phyloP scores from a whole-genome alignment of 148 eudicot genomes.

The Chenopodium berlandieri region DNA sequence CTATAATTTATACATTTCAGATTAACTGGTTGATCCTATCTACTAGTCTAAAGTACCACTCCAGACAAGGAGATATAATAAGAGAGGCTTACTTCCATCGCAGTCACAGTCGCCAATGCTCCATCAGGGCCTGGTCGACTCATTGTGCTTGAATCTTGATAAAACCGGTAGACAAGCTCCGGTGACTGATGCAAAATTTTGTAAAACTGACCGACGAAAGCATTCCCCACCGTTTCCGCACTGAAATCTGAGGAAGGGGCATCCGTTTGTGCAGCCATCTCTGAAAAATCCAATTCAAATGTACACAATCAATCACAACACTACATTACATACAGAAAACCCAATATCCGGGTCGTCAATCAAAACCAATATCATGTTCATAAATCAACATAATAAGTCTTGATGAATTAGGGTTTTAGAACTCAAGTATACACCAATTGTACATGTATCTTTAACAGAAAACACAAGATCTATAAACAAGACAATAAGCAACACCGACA shows the following conservation, averaged over 20 bases:
- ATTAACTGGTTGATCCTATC: background rate
- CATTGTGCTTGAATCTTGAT: conserved; percentile 49
- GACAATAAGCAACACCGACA: too few relatives aligned
- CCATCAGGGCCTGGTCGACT: conserved; percentile 50
- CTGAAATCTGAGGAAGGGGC: conserved; percentile 8
- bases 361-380: too few relatives aligned
- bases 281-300: conserved; percentile 15
- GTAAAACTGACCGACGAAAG: conserved; percentile 56
- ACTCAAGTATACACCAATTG: too few relatives aligned
- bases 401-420: too few relatives aligned
- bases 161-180: conserved; percentile 48
- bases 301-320: background rate
- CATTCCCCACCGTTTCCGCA: conserved; percentile 43
- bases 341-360: too few relatives aligned
- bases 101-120: conserved; percentile 36
- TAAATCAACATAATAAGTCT: too few relatives aligned
- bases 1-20: background rate
- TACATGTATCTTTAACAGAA: too few relatives aligned
- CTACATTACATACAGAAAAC: background rate
- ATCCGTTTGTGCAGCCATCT: conserved; percentile 49
- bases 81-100: conserved; percentile 42
- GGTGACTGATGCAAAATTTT: conserved; percentile 36
- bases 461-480: too few relatives aligned
- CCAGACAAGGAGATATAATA: background rate
- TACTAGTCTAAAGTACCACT: background rate